Conservation (phyloP, 306 rosid genomes). For the cucumber (Cucumis sativus) region Cucumber_9930_V3 NC_026657.2:36869501-36870000, state of each 20-base stretch:
- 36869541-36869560: constrained; percentile 91
- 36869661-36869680: background rate
- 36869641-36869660: background rate
- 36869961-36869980: background rate
- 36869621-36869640: background rate
- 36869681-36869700: background rate
- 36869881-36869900: constrained; percentile 83
- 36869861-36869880: constrained; percentile 82
- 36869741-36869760: constrained; percentile 87
- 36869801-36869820: constrained; percentile 78
- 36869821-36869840: constrained; percentile 79
- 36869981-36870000: background rate
- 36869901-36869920: constrained; percentile 8
- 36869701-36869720: constrained; percentile 91
- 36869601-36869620: background rate
- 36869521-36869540: constrained; percentile 85
- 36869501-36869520: constrained; percentile 79
- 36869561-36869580: constrained; percentile 58
- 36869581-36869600: constrained; percentile 60
- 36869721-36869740: constrained; percentile 92
- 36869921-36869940: background rate
- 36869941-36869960: background rate
- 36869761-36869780: constrained; percentile 85
- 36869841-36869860: constrained; percentile 86
- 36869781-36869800: constrained; percentile 91